phyloP scores from a whole-genome alignment of 2,329 filamentous ascomycete genomes.

The Ampelomyces quisqualis region DNA sequence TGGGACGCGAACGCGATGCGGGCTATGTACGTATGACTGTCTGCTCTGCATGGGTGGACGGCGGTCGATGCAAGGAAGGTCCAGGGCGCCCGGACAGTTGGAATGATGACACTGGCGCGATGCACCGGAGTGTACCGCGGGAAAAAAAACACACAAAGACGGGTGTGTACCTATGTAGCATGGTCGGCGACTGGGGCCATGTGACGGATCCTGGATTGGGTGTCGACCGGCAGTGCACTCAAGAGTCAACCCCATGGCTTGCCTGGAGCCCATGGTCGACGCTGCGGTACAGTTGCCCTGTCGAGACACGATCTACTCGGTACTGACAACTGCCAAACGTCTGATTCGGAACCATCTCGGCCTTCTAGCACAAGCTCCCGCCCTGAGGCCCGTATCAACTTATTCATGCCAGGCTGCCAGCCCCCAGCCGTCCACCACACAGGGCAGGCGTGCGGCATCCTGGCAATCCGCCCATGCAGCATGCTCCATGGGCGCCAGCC shows the following conservation, averaged over 20 bases:
- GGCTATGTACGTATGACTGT: constrained; percentile 4
- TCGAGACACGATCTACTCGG: constrained; percentile 3
- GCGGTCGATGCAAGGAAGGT: constrained; percentile 3
- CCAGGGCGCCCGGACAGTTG: constrained; percentile 4
- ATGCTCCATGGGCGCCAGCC: constrained; percentile 20
- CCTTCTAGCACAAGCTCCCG: constrained; percentile 21
- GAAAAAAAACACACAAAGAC: no score
- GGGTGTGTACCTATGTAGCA: no score
- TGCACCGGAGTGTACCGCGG: constrained; percentile 11
- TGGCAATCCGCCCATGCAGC: constrained; percentile 28
- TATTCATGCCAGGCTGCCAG: constrained; percentile 17
- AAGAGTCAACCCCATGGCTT: no score
- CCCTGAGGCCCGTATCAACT: constrained; percentile 24
- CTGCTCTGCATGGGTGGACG: background rate
- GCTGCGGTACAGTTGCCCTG: constrained; percentile 21
- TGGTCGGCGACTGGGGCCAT: no score
- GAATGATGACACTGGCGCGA: constrained; percentile 17
- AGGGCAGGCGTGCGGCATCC: constrained; percentile 27
- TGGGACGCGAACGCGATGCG: constrained; percentile 6
- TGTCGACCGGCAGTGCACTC: no score
- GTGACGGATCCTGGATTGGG: no score
- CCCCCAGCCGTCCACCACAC: constrained; percentile 15
- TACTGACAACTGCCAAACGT: constrained; percentile 6
- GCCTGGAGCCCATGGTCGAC: constrained; percentile 8
- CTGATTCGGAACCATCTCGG: constrained; percentile 28